Evolutionary conservation across 768 basidiomycete genomes (phyloP), one percentile per base, ranked within the genome.

Genomic region (Lactarius trivialis): DNA sequence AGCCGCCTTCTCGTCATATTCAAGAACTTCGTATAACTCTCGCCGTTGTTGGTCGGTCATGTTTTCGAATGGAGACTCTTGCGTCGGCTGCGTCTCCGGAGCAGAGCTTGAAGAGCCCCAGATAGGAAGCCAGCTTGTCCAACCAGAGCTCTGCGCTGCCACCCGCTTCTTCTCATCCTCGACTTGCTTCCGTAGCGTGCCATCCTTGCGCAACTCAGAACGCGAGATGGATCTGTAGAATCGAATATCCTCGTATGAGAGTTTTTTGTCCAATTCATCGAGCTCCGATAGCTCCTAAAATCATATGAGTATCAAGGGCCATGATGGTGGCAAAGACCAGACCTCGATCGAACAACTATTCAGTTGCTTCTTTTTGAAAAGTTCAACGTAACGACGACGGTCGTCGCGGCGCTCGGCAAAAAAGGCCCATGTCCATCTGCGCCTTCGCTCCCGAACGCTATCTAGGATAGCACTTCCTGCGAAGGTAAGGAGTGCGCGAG

Each of bases 141-240:
- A 86, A 65, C 83, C 78, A 11, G 65, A 65, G 50, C 79, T 78
- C 65, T 79, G 75, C 26, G 74, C 60, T 60, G 82, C 78, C 64
- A 79, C 74, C 61, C 80, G 78, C 60, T 80, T 79, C 70, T 80
- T 80, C 69, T 85, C 85, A 69, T 91, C 88, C 58, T 92, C 80
- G 43, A 81, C 73, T 69, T 85, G 85, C 67, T 82, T 81, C 53
- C 79, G 76, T 37, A 87, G 76, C 2, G 85, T 90, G 24, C 84
- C 79, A 68, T 98, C 93, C 72, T 98, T 93, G 68, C 88, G 85
- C 17, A 96, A 78, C 66, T 85, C 85, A 2, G 93, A 93, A 30
- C 91, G 86, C 0, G 93, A 91, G 63, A 98, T 92, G 4, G 94
- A 98, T 34, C 97, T 85, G 76, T 98, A 99, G 75, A 98, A 97